A percentile compares a stretch with the other conserved stretches of the same genome.
phyloP scores from a whole-genome alignment of 225 moss, liverwort and hornwort genomes.

The Physcomitrium patens region DNA sequence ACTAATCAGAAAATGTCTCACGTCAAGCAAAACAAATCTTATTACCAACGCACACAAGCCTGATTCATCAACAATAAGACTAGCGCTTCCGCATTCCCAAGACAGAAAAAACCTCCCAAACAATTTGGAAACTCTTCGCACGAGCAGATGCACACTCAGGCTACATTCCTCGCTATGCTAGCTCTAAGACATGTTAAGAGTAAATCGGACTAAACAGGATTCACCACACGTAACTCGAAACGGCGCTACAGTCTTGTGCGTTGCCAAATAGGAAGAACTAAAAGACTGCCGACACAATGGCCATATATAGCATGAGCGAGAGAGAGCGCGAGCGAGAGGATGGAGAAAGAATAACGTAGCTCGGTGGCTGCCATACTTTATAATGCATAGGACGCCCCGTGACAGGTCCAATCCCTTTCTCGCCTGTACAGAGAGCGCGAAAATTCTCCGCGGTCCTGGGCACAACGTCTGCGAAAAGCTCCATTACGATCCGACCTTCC shows the following conservation, averaged over 20 bases:
- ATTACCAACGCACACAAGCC: neutral
- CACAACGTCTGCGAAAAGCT: conserved; percentile 82
- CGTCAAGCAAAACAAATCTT: neutral
- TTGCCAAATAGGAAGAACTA: neutral
- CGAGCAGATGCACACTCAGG: neutral
- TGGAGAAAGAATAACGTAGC: neutral
- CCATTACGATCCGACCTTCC: conserved; percentile 77
- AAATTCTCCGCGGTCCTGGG: conserved; percentile 87
- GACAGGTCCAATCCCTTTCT: conserved; percentile 52
- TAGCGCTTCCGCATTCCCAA: no score
- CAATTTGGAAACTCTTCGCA: neutral
- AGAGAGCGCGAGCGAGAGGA: neutral
- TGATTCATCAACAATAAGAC: no score
- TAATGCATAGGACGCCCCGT: conserved; percentile 55
- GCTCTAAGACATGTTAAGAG: neutral
- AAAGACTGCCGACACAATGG: conserved; percentile 17
- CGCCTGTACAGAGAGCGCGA: conserved; percentile 83
- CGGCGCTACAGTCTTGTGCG: conserved; percentile 6
- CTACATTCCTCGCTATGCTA: neutral
- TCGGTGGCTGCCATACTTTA: conserved; percentile 41
- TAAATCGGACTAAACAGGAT: conserved; percentile 27
- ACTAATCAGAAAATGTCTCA: conserved; percentile 8
- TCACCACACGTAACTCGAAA: neutral
- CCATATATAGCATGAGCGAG: conserved; percentile 17
- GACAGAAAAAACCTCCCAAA: conserved; percentile 3